Evolutionary conservation across 371 early-diverging fungal genomes (phyloP).

Genomic region (Zychaea mexicana): DNA sequence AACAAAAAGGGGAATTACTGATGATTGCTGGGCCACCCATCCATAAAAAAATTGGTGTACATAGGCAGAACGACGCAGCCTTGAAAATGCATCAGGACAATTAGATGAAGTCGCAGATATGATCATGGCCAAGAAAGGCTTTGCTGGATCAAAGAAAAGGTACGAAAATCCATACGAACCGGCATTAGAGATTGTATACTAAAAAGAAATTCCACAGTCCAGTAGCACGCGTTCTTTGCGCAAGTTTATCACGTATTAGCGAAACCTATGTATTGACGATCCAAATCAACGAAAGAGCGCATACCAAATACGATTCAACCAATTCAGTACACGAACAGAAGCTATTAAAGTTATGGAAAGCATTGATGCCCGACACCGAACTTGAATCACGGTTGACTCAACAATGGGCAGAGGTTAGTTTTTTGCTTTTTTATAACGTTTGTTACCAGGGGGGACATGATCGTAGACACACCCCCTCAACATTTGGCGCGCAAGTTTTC

Average conservation of each 20-base stretch:
- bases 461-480: too few species aligned
- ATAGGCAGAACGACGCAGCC: constrained; percentile 53
- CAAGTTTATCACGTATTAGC: constrained; percentile 54
- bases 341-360: constrained; percentile 74
- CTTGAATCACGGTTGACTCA: constrained; percentile 51
- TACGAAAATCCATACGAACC: constrained; percentile 21
- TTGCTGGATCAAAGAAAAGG: constrained; percentile 38
- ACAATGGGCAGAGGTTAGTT: constrained; percentile 67
- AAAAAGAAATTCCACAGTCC: constrained; percentile 37
- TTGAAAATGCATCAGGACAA: constrained; percentile 43
- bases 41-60: neutral
- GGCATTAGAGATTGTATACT: too few species aligned
- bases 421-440: neutral
- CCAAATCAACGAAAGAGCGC: constrained; percentile 61
- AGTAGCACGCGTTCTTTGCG: constrained; percentile 56
- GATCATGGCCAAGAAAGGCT: constrained; percentile 56
- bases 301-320: constrained; percentile 69
- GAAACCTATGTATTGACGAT: constrained; percentile 57
- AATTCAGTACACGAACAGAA: constrained; percentile 68
- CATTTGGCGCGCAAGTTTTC: too few species aligned
- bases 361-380: constrained; percentile 62
- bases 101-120: constrained; percentile 35
- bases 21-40: too few species aligned
- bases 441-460: neutral
- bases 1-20: neutral